These are phyloP conservation scores for Candida ficus DNA, from an alignment of 805 yeast genomes.

Conservation along the genomic window DNA sequence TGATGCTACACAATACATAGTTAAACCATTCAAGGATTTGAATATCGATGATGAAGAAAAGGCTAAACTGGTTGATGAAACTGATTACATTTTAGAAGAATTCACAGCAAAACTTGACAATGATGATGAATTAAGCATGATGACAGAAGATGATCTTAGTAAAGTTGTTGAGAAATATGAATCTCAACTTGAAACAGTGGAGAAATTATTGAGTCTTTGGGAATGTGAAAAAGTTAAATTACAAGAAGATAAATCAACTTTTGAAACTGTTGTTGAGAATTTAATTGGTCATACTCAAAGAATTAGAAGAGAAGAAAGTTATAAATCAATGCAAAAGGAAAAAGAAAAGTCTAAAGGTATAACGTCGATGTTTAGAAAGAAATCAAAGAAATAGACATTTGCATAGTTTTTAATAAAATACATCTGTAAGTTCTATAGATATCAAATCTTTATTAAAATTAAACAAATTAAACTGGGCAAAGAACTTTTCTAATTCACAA, in stretches of 20 bases:
- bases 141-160: slow-evolving; percentile 32
- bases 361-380: slow-evolving; percentile 8
- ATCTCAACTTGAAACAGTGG: slow-evolving; percentile 32
- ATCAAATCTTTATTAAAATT: no score
- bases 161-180: slow-evolving; percentile 31
- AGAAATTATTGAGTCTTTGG: slow-evolving; percentile 44
- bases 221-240: slow-evolving; percentile 42
- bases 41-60: slow-evolving; percentile 29
- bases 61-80: slow-evolving; percentile 19
- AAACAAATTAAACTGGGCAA: no score
- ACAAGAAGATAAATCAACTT: slow-evolving; percentile 63
- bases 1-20: slow-evolving; percentile 18
- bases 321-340: slow-evolving; percentile 30
- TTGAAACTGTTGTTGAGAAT: slow-evolving; percentile 84
- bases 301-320: slow-evolving; percentile 47
- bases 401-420: no score
- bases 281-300: slow-evolving; percentile 88
- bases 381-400: slow-evolving; percentile 5
- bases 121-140: slow-evolving; percentile 17
- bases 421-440: no score
- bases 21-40: slow-evolving; percentile 26
- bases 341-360: slow-evolving; percentile 16
- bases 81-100: slow-evolving; percentile 19
- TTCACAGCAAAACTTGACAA: slow-evolving; percentile 11
- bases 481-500: slow-evolving; percentile 8